Percentiles rank a stretch among this genome's conserved stretches.
phyloP scores from a whole-genome alignment of 75 land plant species.

The Sequoiadendron giganteum region DNA sequence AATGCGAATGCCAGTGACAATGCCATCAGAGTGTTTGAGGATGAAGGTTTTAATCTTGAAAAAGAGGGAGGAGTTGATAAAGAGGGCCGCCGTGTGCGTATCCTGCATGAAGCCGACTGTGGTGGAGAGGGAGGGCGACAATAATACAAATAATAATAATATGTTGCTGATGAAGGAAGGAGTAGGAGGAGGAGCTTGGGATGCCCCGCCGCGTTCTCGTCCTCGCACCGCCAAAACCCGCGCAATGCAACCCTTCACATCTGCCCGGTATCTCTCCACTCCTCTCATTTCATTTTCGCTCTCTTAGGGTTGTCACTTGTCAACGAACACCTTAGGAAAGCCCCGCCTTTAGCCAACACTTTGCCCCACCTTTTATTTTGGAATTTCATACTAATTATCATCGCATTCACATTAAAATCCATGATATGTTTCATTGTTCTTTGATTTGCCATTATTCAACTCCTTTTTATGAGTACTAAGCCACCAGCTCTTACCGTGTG shows the following conservation, averaged over 20 bases:
- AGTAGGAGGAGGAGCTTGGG: not conserved
- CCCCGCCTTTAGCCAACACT: no score
- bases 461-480: not conserved
- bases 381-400: not conserved
- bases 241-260: constrained; percentile 13
- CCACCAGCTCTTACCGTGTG: not conserved
- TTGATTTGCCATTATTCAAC: not conserved
- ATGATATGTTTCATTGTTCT: not conserved
- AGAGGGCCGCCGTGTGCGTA: not conserved
- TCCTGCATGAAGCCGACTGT: not conserved
- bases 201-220: not conserved
- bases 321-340: no score
- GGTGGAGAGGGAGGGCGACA: not conserved
- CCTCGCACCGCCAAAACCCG: constrained; percentile 10
- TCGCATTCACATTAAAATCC: not conserved
- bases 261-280: constrained; percentile 3
- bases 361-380: not conserved
- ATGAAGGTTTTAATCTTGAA: not conserved
- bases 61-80: not conserved
- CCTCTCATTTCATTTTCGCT: not conserved
- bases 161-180: not conserved
- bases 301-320: not conserved
- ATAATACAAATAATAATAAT: not conserved
- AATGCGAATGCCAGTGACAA: not conserved
- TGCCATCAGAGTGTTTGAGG: not conserved